These are phyloP conservation scores for Aspergillus terreus DNA, from an alignment of 2,329 filamentous ascomycete genomes.

Conservation along the genomic window DNA sequence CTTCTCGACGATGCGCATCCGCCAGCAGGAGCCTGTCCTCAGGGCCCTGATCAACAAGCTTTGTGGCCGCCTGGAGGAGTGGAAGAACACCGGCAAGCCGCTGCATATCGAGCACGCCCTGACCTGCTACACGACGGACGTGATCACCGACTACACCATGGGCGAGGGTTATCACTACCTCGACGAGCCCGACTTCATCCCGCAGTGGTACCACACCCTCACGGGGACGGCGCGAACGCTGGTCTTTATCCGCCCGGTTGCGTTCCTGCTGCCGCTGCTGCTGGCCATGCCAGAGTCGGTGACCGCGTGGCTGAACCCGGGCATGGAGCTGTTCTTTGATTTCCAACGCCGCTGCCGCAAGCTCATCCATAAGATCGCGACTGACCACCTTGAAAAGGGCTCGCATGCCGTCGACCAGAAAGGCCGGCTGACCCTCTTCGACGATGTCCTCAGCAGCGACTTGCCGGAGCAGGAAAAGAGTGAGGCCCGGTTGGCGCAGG, in stretches of 20 bases:
- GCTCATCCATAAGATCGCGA: slow-evolving; percentile 11
- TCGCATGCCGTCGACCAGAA: background rate
- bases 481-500: slow-evolving; percentile 26
- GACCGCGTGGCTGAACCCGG: slow-evolving; percentile 18
- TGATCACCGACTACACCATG: slow-evolving; percentile 45
- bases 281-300: slow-evolving; percentile 17
- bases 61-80: slow-evolving; percentile 18
- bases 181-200: slow-evolving; percentile 27
- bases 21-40: slow-evolving; percentile 20
- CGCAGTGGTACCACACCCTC: slow-evolving; percentile 28
- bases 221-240: slow-evolving; percentile 16
- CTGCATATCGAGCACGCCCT: slow-evolving; percentile 29
- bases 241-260: slow-evolving; percentile 19
- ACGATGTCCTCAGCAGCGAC: slow-evolving; percentile 24
- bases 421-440: slow-evolving; percentile 24
- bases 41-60: slow-evolving; percentile 22
- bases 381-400: slow-evolving; percentile 4
- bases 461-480: slow-evolving; percentile 34
- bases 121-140: slow-evolving; percentile 42
- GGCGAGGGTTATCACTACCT: slow-evolving; percentile 29
- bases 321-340: slow-evolving; percentile 16
- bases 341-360: slow-evolving; percentile 15
- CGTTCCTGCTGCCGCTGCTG: slow-evolving; percentile 19
- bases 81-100: slow-evolving; percentile 12
- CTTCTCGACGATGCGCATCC: slow-evolving; percentile 30